Percentiles rank a stretch among this genome's conserved stretches.
Evolutionary conservation across 805 yeast genomes (phyloP).

Genomic region (Candida hungchunana): DNA sequence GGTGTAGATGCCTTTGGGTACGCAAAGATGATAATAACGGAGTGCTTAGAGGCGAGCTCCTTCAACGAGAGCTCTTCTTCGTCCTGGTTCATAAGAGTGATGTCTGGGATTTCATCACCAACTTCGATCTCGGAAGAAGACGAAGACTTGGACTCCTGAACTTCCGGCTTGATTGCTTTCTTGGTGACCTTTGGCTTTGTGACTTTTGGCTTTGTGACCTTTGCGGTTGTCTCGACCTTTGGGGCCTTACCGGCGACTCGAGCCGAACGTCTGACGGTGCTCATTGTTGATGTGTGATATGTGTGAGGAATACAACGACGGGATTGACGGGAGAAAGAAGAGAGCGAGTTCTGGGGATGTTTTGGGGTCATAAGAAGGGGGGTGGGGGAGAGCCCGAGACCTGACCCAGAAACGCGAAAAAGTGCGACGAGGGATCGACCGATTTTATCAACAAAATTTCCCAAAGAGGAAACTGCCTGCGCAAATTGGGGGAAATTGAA

Average conservation of each 20-base stretch:
- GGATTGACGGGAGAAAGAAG: not conserved
- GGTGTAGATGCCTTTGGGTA: conserved; percentile 94
- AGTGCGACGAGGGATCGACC: too few relatives aligned
- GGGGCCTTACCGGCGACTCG: conserved; percentile 12
- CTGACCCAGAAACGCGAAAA: conserved; percentile 1
- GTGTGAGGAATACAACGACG: not conserved
- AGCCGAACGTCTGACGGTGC: conserved; percentile 16
- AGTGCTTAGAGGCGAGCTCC: conserved; percentile 35
- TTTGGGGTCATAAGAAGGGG: too few relatives aligned
- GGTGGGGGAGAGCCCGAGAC: too few relatives aligned
- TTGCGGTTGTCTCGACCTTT: conserved; percentile 18
- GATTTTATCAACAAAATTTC: conserved; percentile 11
- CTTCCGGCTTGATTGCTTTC: not conserved
- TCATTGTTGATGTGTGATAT: conserved; percentile 1
- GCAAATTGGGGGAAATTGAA: too few relatives aligned
- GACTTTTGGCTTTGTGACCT: conserved; percentile 23
- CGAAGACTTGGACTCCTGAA: not conserved
- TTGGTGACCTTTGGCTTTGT: conserved; percentile 2
- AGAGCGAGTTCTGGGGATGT: too few relatives aligned
- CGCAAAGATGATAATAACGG: conserved; percentile 56
- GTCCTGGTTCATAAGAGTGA: conserved; percentile 63
- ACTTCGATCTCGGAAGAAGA: conserved; percentile 31
- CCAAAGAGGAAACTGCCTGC: conserved; percentile 5
- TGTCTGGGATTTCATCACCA: conserved; percentile 66
- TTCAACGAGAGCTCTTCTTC: conserved; percentile 54